These are phyloP conservation scores for Crithidia fasciculata DNA, from an alignment of 208 protist genomes.

Conservation along the genomic window DNA sequence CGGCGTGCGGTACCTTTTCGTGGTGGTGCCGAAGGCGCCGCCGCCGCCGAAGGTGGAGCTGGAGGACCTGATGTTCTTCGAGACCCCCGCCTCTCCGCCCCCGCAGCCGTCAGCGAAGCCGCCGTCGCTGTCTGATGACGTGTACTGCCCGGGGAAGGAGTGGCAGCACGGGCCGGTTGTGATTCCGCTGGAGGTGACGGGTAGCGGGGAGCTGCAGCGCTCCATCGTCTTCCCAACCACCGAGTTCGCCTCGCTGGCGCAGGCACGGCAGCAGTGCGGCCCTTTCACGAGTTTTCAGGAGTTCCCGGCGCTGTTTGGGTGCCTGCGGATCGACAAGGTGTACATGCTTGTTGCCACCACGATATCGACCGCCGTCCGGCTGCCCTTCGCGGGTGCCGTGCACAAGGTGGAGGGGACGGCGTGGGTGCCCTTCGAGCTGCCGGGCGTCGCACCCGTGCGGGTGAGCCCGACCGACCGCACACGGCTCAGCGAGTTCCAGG, in stretches of 20 bases:
- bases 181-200: slow-evolving; percentile 54
- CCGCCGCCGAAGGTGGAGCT: slow-evolving; percentile 40
- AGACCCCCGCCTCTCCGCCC: slow-evolving; percentile 20
- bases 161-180: slow-evolving; percentile 43
- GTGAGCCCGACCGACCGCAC: slow-evolving; percentile 55
- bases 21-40: slow-evolving; percentile 57
- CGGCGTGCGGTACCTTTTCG: slow-evolving; percentile 58
- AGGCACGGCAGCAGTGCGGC: slow-evolving; percentile 56
- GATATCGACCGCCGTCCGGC: slow-evolving; percentile 35
- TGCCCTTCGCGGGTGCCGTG: slow-evolving; percentile 69
- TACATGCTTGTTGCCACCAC: slow-evolving; percentile 82
- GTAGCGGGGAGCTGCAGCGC: slow-evolving; percentile 59
- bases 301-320: slow-evolving; percentile 79
- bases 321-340: slow-evolving; percentile 67
- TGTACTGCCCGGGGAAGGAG: slow-evolving; percentile 34
- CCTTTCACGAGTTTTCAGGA: slow-evolving; percentile 68
- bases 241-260: slow-evolving; percentile 64
- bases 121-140: slow-evolving; percentile 12
- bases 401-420: slow-evolving; percentile 63
- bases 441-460: slow-evolving; percentile 54
- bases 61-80: slow-evolving; percentile 79
- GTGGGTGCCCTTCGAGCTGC: slow-evolving; percentile 80
- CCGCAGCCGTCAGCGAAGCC: slow-evolving; percentile 5
- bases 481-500: slow-evolving; percentile 74
- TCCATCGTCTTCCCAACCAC: slow-evolving; percentile 51